Conservation (phyloP, 2,329 filamentous ascomycete species). For the Aspergillus sp. region DNA sequence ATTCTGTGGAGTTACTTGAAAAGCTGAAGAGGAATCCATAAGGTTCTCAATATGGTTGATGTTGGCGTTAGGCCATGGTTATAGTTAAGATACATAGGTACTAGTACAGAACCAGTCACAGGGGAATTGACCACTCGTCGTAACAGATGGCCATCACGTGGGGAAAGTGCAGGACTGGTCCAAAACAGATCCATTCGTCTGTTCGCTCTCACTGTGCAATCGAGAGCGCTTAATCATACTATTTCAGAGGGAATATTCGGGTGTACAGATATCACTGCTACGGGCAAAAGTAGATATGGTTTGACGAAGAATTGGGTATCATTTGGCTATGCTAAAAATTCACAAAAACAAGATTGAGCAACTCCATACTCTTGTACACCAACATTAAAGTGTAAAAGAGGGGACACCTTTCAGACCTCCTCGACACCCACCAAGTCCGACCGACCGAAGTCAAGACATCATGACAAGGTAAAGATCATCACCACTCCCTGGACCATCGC, state of each 20-base stretch:
- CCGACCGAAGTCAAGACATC: conserved; percentile 76
- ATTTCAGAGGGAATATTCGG: no score
- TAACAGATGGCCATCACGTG: no score
- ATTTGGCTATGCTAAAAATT: background rate
- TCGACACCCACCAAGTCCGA: conserved; percentile 76
- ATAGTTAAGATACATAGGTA: background rate
- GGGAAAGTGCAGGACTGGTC: no score
- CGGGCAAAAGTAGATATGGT: no score
- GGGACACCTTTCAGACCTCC: conserved; percentile 80
- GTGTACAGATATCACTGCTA: no score
- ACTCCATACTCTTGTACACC: conserved; percentile 6
- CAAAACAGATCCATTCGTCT: no score
- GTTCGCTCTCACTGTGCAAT: no score
- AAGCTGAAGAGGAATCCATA: background rate
- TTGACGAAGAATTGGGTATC: background rate
- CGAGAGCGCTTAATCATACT: no score
- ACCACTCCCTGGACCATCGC: conserved; percentile 77
- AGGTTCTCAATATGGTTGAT: background rate
- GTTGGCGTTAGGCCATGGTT: background rate
- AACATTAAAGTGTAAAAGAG: conserved; percentile 57
- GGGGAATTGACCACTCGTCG: no score
- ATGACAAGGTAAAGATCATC: conserved; percentile 86
- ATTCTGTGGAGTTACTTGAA: background rate
- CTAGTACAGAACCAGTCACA: no score
- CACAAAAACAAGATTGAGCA: background rate